Evolutionary conservation across 1,284 basidiomycete species (phyloP).

Genomic region (Cutaneotrichosporon daszewskae): DNA sequence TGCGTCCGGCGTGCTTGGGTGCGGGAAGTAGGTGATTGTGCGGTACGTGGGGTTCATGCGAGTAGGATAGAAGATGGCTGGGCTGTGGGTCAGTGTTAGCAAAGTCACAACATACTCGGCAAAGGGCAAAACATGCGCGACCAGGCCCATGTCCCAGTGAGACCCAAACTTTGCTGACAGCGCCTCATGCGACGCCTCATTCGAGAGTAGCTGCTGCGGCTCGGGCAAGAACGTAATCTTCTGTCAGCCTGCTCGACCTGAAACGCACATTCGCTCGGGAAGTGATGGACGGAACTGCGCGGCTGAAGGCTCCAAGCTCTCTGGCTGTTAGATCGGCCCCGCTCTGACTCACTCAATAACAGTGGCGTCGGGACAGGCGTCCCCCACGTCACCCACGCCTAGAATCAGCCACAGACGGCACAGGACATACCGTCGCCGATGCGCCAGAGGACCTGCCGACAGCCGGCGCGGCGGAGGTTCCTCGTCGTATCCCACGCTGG

Average conservation of each 20-base stretch:
- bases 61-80: not conserved
- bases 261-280: conserved; percentile 1
- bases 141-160: conserved; percentile 5
- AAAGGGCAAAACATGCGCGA: conserved; percentile 2
- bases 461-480: not conserved
- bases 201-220: not conserved
- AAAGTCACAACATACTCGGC: too few relatives aligned
- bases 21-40: conserved; percentile 23
- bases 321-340: not conserved
- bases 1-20: conserved; percentile 5
- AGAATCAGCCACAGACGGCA: not conserved
- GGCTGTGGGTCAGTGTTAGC: not conserved
- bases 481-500: not conserved
- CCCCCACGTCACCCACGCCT: conserved; percentile 1
- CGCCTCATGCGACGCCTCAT: not conserved
- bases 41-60: not conserved
- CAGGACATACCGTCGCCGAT: conserved; percentile 1
- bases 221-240: conserved; percentile 6
- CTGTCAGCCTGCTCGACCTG: not conserved
- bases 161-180: not conserved
- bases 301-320: not conserved
- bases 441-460: conserved; percentile 1
- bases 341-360: conserved; percentile 1
- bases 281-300: not conserved
- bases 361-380: not conserved